A percentile compares a stretch with the other conserved stretches of the same genome.
phyloP scores from a whole-genome alignment of 305 asterid genomes.

The Coffea humblotiana region DNA sequence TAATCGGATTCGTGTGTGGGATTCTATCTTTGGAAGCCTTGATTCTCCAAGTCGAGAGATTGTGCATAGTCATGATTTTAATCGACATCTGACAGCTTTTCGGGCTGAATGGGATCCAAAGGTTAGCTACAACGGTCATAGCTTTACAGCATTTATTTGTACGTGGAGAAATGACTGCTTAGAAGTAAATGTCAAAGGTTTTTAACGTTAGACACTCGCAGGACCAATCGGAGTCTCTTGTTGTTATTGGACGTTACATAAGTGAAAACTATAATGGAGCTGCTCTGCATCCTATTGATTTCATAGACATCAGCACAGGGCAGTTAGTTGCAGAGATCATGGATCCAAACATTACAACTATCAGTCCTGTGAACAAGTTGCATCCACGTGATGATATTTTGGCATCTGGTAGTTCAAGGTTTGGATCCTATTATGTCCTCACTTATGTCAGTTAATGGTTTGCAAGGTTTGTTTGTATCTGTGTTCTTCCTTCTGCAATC shows the following conservation, averaged over 20 bases:
- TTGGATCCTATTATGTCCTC: constrained; percentile 18
- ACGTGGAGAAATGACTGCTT: too few relatives aligned
- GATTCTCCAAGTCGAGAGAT: constrained; percentile 93
- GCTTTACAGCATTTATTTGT: constrained; percentile 7
- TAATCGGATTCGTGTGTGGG: constrained; percentile 87
- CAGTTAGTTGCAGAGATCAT: constrained; percentile 89
- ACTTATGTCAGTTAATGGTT: background rate
- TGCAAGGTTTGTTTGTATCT: background rate
- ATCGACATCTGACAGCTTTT: constrained; percentile 90
- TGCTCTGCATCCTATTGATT: constrained; percentile 96
- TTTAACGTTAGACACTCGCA: constrained; percentile 15
- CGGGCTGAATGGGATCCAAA: constrained; percentile 99
- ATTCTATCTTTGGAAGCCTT: constrained; percentile 69
- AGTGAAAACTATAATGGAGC: constrained; percentile 89
- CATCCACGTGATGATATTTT: constrained; percentile 91
- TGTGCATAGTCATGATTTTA: constrained; percentile 96
- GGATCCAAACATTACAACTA: constrained; percentile 93
- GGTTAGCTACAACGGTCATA: constrained; percentile 38
- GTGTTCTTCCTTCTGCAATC: background rate
- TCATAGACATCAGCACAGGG: constrained; percentile 78
- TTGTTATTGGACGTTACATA: constrained; percentile 91
- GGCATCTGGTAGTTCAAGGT: constrained; percentile 99
- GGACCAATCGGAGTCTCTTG: constrained; percentile 88
- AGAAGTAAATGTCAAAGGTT: background rate
- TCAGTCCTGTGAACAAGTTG: constrained; percentile 88